These are phyloP conservation scores for Ambrosia artemisiifolia DNA, from an alignment of 129 eudicot species.

Conservation along the genomic window DNA sequence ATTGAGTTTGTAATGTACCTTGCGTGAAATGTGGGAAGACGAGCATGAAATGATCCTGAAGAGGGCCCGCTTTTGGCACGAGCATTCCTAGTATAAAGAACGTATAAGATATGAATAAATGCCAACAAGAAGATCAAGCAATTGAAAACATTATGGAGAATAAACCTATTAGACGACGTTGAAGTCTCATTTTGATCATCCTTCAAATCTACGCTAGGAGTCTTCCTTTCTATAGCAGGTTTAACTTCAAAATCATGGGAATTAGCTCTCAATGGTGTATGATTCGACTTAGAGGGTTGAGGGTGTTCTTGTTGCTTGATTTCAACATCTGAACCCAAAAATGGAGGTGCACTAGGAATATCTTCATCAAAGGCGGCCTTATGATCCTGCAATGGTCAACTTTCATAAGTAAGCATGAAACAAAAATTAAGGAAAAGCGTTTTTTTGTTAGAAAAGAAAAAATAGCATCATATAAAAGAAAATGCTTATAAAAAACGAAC, in stretches of 20 bases:
- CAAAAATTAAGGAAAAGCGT: not conserved
- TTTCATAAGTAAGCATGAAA: not conserved
- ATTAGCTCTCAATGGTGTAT: slow-evolving; percentile 22
- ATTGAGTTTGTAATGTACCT: slow-evolving; percentile 38
- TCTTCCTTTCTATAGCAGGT: slow-evolving; percentile 11
- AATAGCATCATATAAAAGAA: not conserved
- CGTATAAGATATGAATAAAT: not conserved
- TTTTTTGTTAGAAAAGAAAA: not conserved
- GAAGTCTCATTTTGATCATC: slow-evolving; percentile 23
- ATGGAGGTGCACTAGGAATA: slow-evolving; percentile 84
- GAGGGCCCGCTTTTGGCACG: slow-evolving; percentile 39
- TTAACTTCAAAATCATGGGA: slow-evolving; percentile 31
- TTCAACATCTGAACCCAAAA: slow-evolving; percentile 41
- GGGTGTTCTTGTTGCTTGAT: slow-evolving; percentile 37
- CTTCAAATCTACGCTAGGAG: slow-evolving; percentile 25
- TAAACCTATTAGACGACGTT: slow-evolving; percentile 46
- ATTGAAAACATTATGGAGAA: not conserved
- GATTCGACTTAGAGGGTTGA: slow-evolving; percentile 33
- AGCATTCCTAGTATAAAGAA: slow-evolving; percentile 31
- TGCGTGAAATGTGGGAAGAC: slow-evolving; percentile 81
- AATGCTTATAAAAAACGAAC: not conserved
- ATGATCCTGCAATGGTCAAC: slow-evolving; percentile 28
- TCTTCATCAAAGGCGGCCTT: slow-evolving; percentile 45
- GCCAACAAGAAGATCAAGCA: not conserved
- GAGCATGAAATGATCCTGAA: slow-evolving; percentile 50